Conservation (phyloP, 352 stramenopile species). For the Globisporangium radiosum region DNA sequence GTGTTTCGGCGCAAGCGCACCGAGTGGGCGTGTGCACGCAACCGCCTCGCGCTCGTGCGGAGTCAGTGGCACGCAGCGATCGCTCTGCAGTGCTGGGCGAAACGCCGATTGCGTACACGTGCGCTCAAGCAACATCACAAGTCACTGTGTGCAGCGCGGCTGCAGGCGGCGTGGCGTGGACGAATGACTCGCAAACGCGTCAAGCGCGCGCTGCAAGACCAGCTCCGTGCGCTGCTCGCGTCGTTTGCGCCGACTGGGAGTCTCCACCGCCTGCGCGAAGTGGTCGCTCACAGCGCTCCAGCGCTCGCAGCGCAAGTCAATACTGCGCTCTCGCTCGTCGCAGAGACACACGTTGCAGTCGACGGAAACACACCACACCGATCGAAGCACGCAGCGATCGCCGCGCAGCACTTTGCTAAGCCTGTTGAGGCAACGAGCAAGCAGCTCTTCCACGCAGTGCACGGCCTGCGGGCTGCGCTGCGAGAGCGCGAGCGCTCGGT, state of each 20-base stretch:
- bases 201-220: slow-evolving; percentile 32
- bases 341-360: slow-evolving; percentile 42
- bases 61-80: slow-evolving; percentile 29
- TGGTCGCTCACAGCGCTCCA: slow-evolving; percentile 23
- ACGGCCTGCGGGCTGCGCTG: slow-evolving; percentile 28
- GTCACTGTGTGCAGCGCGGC: slow-evolving; percentile 16
- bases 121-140: slow-evolving; percentile 15
- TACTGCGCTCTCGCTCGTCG: slow-evolving; percentile 41
- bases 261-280: slow-evolving; percentile 50
- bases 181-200: slow-evolving; percentile 24
- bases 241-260: slow-evolving; percentile 49
- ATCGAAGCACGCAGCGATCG: slow-evolving; percentile 23
- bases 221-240: slow-evolving; percentile 34
- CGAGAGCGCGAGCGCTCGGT: slow-evolving; percentile 22
- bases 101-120: slow-evolving; percentile 19
- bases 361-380: slow-evolving; percentile 10
- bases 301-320: slow-evolving; percentile 35
- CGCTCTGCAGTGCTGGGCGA: slow-evolving; percentile 26
- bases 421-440: slow-evolving; percentile 32
- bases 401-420: slow-evolving; percentile 21
- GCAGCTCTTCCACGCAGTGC: slow-evolving; percentile 45
- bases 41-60: slow-evolving; percentile 25
- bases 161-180: slow-evolving; percentile 52
- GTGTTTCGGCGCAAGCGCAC: slow-evolving; percentile 41
- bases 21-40: slow-evolving; percentile 22